Conservation (phyloP, 2,329 filamentous ascomycete genomes). For the Colletotrichum higginsianum region DNA sequence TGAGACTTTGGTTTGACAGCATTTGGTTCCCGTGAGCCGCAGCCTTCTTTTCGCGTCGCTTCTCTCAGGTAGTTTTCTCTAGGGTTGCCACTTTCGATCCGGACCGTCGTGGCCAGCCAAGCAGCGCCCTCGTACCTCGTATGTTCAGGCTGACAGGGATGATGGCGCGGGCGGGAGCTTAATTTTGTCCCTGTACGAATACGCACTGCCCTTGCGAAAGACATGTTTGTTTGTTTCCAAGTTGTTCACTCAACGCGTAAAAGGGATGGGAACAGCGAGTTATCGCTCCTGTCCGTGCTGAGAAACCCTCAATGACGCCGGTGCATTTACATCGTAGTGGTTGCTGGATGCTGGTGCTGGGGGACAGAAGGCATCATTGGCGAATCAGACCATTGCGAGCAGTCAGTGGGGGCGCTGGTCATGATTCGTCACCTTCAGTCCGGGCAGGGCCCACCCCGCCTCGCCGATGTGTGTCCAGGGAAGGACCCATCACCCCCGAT, state of each 20-base stretch:
- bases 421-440: conserved; percentile 32
- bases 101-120: neutral
- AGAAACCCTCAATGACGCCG: neutral
- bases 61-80: neutral
- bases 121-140: neutral
- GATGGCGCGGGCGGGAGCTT: neutral
- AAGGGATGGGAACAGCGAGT: neutral
- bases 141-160: neutral
- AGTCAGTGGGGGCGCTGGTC: neutral
- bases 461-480: conserved; percentile 22
- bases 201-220: neutral
- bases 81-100: conserved; percentile 3
- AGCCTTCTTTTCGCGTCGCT: conserved; percentile 7
- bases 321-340: neutral
- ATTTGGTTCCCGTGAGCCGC: conserved; percentile 22
- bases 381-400: conserved; percentile 22
- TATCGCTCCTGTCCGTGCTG: neutral
- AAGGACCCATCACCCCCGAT: conserved; percentile 25
- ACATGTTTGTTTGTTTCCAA: neutral
- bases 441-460: conserved; percentile 31
- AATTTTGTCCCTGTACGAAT: conserved; percentile 2
- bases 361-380: neutral
- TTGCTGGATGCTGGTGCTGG: no score
- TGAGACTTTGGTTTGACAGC: conserved; percentile 17
- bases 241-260: neutral